phyloP scores from a whole-genome alignment of 169 alveolate genomes.

The Blepharisma undulans region DNA sequence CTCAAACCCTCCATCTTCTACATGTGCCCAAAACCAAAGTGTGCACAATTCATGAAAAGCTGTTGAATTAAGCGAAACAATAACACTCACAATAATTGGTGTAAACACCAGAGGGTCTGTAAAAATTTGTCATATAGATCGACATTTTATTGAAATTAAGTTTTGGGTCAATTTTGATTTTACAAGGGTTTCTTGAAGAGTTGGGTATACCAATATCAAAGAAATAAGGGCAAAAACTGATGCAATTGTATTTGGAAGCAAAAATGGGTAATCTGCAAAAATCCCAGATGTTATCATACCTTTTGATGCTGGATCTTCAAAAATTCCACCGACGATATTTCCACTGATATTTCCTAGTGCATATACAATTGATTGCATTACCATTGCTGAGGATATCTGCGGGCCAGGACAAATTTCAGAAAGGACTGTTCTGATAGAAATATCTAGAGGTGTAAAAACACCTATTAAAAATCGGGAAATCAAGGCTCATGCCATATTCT shows the following conservation, averaged over 20 bases:
- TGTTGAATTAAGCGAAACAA: neutral
- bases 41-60: neutral
- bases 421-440: neutral
- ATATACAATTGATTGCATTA: neutral
- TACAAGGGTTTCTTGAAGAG: neutral
- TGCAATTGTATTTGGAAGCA: neutral
- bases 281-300: neutral
- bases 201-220: neutral
- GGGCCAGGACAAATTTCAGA: neutral
- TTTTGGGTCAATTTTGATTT: neutral
- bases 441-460: neutral
- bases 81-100: neutral
- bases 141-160: neutral
- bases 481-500: neutral
- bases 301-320: neutral
- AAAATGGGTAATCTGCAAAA: neutral
- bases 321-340: neutral
- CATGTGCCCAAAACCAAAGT: slow-evolving; percentile 20
- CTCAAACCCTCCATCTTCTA: slow-evolving; percentile 17
- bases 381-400: neutral
- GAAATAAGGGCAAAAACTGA: neutral
- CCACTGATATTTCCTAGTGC: neutral
- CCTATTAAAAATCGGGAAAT: slow-evolving; percentile 23
- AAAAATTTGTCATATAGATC: neutral
- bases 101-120: neutral